Conservation (phyloP, 495 filamentous ascomycete species). For the Hypoxylon cercidicola region DNA sequence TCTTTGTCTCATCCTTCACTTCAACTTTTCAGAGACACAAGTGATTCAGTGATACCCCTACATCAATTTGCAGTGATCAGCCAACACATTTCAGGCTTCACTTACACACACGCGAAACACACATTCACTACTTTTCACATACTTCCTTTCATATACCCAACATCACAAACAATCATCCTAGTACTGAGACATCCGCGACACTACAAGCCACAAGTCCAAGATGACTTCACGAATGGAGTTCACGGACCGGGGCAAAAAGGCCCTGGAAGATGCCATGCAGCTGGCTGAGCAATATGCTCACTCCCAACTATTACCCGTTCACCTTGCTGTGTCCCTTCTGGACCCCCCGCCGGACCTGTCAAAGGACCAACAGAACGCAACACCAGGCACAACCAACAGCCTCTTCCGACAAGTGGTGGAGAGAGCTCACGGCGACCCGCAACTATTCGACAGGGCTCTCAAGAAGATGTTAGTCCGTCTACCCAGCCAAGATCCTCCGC, state of each 20-base stretch:
- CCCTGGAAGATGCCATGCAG: constrained; percentile 83
- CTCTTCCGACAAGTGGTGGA: constrained; percentile 95
- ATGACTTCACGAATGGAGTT: constrained; percentile 78
- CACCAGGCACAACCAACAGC: constrained; percentile 71
- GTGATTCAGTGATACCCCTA: constrained; percentile 24
- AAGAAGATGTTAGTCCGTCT: constrained; percentile 92
- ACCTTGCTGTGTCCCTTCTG: constrained; percentile 87
- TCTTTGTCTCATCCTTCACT: constrained; percentile 18
- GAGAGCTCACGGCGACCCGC: constrained; percentile 90
- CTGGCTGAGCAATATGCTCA: constrained; percentile 89
- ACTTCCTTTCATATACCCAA: constrained; percentile 1
- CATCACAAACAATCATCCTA: constrained; percentile 14
- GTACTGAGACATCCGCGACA: constrained; percentile 11
- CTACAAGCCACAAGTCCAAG: constrained; percentile 25
- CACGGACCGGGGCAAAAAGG: constrained; percentile 89
- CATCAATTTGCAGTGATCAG: not conserved
- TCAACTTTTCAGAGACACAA: constrained; percentile 20
- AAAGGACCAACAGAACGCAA: constrained; percentile 74
- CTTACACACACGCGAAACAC: constrained; percentile 12
- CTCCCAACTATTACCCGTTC: constrained; percentile 86
- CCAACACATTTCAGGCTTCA: constrained; percentile 23
- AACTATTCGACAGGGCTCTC: constrained; percentile 84
- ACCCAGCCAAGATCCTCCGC: constrained; percentile 93
- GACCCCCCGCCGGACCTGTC: constrained; percentile 82
- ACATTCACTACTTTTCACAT: constrained; percentile 12